A percentile compares a stretch with the other conserved stretches of the same genome.
Conservation (phyloP, 805 yeast species). For the Ogataea trehalophila region DNA sequence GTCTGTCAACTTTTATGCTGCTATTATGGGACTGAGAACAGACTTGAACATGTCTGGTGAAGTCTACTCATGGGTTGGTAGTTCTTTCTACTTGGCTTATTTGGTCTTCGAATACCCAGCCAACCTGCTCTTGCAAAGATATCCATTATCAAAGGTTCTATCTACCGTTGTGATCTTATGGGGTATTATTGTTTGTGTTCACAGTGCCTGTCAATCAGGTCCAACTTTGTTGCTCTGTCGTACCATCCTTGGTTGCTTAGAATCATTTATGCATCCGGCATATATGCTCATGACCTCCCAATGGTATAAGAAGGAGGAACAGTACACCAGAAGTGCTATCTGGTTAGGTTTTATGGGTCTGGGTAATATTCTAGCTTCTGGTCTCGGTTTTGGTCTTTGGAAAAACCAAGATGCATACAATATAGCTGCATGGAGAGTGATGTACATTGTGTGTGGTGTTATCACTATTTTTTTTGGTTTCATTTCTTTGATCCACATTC, state of each 20-base stretch:
- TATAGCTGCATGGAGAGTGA: conserved; percentile 53
- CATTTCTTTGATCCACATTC: conserved; percentile 31
- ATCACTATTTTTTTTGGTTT: conserved; percentile 50
- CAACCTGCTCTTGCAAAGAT: conserved; percentile 38
- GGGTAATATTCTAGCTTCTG: conserved; percentile 44
- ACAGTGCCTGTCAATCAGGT: conserved; percentile 38
- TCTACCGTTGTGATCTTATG: conserved; percentile 26
- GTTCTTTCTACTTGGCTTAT: conserved; percentile 37
- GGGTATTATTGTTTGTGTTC: conserved; percentile 33
- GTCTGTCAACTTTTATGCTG: conserved; percentile 33
- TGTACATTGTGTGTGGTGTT: conserved; percentile 55
- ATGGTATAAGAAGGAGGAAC: conserved; percentile 47
- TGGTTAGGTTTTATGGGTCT: conserved; percentile 38
- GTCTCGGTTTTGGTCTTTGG: conserved; percentile 13
- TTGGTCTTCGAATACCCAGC: too few relatives aligned
- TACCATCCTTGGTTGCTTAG: conserved; percentile 28
- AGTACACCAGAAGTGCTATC: conserved; percentile 31
- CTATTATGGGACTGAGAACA: conserved; percentile 32
- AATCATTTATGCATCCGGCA: conserved; percentile 40
- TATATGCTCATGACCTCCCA: conserved; percentile 49
- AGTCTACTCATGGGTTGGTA: conserved; percentile 39
- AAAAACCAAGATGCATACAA: conserved; percentile 34
- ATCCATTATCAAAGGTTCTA: conserved; percentile 45
- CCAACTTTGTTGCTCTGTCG: conserved; percentile 38
- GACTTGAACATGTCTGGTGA: conserved; percentile 34